Evolutionary conservation across 768 basidiomycete species (phyloP).

Genomic region (Pleurotus djamor): DNA sequence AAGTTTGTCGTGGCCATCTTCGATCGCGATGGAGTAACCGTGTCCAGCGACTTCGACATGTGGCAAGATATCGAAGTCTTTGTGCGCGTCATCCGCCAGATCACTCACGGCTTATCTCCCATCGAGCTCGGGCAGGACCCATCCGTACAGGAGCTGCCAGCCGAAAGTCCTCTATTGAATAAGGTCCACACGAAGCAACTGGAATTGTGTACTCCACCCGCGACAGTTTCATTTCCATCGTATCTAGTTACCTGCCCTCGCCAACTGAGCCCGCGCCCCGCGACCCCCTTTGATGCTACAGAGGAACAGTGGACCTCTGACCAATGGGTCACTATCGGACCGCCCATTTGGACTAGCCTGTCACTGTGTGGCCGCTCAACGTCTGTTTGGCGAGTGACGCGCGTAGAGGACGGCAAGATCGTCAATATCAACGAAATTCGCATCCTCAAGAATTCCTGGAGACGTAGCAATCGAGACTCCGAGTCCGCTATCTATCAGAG

Average conservation of each 20-base stretch:
- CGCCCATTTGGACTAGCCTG: slow-evolving; percentile 15
- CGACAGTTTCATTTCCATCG: not conserved
- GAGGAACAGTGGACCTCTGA: not conserved
- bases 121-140: slow-evolving; percentile 16
- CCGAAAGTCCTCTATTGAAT: not conserved
- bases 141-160: slow-evolving; percentile 6
- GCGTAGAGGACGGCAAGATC: not conserved
- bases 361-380: slow-evolving; percentile 15
- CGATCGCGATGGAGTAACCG: slow-evolving; percentile 22
- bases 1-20: slow-evolving; percentile 26
- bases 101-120: slow-evolving; percentile 14
- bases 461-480: slow-evolving; percentile 10
- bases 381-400: slow-evolving; percentile 11
- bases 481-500: slow-evolving; percentile 14
- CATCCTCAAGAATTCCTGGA: slow-evolving; percentile 15
- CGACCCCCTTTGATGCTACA: not conserved
- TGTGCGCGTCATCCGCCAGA: slow-evolving; percentile 19
- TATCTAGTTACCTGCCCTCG: not conserved
- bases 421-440: slow-evolving; percentile 2
- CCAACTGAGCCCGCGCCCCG: not conserved
- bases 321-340: slow-evolving; percentile 15
- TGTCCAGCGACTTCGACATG: slow-evolving; percentile 22
- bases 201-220: not conserved
- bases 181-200: not conserved
- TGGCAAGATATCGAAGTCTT: slow-evolving; percentile 16